Base-by-base conservation (phyloP, 164 flowering plant genomes). In the Pachysandra terminalis region DNA sequence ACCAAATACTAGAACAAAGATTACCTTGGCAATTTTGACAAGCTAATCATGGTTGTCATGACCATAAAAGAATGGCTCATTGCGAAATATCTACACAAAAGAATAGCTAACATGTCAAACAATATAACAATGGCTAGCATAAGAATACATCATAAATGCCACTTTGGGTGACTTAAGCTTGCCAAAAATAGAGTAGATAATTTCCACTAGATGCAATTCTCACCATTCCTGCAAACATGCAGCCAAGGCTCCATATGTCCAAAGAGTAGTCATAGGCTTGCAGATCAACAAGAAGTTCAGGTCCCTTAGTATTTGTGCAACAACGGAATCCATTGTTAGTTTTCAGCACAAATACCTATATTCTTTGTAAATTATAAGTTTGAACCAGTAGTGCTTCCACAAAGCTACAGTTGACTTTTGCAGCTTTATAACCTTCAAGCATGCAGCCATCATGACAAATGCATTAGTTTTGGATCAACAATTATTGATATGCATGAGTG, bases 141-240 rank as follows among this genome's bases (percentile, higher is more conserved):
- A 16, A 26, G 19, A 19, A 41, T 59, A 41, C 13, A 59, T 14
- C 10, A 10, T 16, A 59, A 49, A 63, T 37, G 21, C 7, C 10
- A 52, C 16, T 32, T 62, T 26, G 22, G 17, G 21, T 22, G 25
- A 62, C 17, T 23, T 16, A 69, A 52, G 27, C 52, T 61, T 9
- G 5, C 48, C 26, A 27, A 0, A 61, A 62, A 14, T 35, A 37
- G 19, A 54, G 37, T 66, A 41, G 5, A 51, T n/a, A 60, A 24
- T 53, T 59, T 40, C 17, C 58, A 37, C 0, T 19, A 24, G 19
- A 56, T 40, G 9, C 19, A 28, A 52, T 17, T 27, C 79, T 77
- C 70, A 85, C 87, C 86, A 85, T 85, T 71, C 84, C 93, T 40
- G 87, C 93, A 82, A 88, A 83, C 93, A 88, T 88, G 81, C 90